Conservation (phyloP, 768 basidiomycete species). For the Dentipellis fragilis region DNA sequence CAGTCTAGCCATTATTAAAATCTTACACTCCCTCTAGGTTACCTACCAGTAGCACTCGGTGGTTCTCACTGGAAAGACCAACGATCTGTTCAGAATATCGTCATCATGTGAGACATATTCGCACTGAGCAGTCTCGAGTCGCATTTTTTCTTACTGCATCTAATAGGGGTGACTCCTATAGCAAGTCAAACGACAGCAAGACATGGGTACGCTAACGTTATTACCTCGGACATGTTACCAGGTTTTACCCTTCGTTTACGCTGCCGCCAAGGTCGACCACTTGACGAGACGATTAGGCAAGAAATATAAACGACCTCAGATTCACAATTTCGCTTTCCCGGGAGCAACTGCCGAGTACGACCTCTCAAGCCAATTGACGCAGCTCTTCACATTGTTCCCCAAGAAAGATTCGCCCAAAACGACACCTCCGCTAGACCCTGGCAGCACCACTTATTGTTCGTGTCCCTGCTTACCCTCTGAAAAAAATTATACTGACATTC, state of each 20-base stretch:
- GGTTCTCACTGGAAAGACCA: not conserved
- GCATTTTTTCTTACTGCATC: not conserved
- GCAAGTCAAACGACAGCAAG: not conserved
- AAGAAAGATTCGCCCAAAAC: not conserved
- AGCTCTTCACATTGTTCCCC: constrained; percentile 9
- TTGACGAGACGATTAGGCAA: not conserved
- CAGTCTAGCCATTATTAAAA: not conserved
- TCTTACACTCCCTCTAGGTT: not conserved
- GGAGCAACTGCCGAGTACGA: constrained; percentile 20
- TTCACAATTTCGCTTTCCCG: constrained; percentile 14
- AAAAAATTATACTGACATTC: not conserved
- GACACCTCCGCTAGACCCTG: constrained; percentile 1
- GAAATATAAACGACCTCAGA: not conserved
- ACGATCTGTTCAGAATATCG: not conserved
- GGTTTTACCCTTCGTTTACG: not conserved
- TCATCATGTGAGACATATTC: not conserved
- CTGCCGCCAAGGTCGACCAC: not conserved
- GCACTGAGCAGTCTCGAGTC: not conserved
- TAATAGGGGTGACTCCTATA: not conserved
- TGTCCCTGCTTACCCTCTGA: not conserved
- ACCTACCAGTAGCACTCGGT: not conserved
- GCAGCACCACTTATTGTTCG: constrained; percentile 3
- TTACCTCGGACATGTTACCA: not conserved
- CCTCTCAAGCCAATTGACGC: constrained; percentile 9
- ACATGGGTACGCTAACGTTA: not conserved